phyloP scores from a whole-genome alignment of 371 early-diverging fungal genomes.

The Lichtheimia ornata region DNA sequence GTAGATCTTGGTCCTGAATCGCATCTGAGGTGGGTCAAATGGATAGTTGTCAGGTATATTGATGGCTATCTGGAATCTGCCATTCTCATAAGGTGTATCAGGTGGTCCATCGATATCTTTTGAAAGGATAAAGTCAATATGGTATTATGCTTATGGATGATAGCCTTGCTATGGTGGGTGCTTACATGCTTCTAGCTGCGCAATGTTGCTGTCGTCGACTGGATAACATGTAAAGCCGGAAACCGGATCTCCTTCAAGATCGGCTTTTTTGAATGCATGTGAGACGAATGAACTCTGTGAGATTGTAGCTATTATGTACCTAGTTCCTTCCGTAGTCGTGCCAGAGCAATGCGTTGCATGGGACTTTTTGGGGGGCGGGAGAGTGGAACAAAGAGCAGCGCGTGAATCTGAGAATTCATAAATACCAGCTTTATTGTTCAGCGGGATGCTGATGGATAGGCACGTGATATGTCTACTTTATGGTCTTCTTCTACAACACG shows the following conservation, averaged over 20 bases:
- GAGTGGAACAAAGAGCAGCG: too few species aligned
- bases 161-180: constrained; percentile 1
- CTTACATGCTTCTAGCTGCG: constrained; percentile 47
- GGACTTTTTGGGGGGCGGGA: too few species aligned
- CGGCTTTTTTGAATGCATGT: constrained; percentile 13
- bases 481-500: neutral
- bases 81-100: constrained; percentile 56
- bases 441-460: constrained; percentile 7
- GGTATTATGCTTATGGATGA: too few species aligned
- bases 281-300: neutral
- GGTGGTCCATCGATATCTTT: constrained; percentile 53
- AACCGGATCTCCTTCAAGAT: constrained; percentile 49
- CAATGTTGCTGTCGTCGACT: constrained; percentile 37
- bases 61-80: constrained; percentile 48
- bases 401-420: too few species aligned
- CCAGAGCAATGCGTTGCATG: neutral
- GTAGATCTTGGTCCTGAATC: constrained; percentile 53
- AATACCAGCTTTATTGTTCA: too few species aligned
- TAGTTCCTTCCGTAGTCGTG: constrained; percentile 5
- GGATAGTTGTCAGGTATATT: constrained; percentile 48
- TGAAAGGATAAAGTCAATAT: neutral
- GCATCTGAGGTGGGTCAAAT: constrained; percentile 54
- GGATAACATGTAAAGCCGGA: constrained; percentile 55
- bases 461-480: neutral
- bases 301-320: neutral